A percentile compares a stretch with the other conserved stretches of the same genome.
phyloP scores from a whole-genome alignment of 192 early-diverging fungal species.

The Coemansia sp. region DNA sequence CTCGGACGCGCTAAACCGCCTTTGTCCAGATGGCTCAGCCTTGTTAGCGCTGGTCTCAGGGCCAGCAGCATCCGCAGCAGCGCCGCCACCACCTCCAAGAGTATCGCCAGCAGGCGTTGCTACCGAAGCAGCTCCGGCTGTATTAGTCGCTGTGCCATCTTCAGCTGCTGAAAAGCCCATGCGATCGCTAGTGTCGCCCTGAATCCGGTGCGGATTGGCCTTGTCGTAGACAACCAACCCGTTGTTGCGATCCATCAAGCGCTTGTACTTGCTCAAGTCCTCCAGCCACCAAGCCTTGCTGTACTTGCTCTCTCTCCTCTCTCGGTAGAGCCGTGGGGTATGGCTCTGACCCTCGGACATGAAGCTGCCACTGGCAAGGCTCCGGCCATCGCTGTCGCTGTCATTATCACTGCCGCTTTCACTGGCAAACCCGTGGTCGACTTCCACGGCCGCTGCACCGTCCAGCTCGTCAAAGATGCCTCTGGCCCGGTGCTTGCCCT shows the following conservation, averaged over 20 bases:
- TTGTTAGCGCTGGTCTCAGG: background rate
- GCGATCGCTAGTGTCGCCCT: slow-evolving; percentile 35
- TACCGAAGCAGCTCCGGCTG: background rate
- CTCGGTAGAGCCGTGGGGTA: background rate
- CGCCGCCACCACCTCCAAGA: background rate
- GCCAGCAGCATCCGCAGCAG: background rate
- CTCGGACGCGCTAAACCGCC: background rate
- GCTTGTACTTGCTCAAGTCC: slow-evolving; percentile 55
- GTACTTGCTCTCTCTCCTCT: slow-evolving; percentile 10
- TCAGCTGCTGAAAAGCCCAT: background rate
- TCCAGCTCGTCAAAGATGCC: slow-evolving; percentile 50
- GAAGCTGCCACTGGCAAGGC: background rate
- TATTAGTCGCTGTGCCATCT: background rate
- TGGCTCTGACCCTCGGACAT: background rate
- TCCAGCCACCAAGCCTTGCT: slow-evolving; percentile 52
- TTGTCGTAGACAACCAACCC: slow-evolving; percentile 58
- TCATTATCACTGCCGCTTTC: slow-evolving; percentile 8
- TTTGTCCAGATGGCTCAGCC: background rate
- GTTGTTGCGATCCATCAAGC: slow-evolving; percentile 54
- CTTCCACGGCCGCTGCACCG: slow-evolving; percentile 4
- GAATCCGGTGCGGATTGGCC: slow-evolving; percentile 57
- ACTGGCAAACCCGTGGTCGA: background rate
- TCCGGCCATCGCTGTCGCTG: background rate
- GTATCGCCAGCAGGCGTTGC: background rate
- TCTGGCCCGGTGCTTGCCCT: slow-evolving; percentile 35